Evolutionary conservation across 805 yeast species (phyloP).

Genomic region (Torulaspora maleeae): DNA sequence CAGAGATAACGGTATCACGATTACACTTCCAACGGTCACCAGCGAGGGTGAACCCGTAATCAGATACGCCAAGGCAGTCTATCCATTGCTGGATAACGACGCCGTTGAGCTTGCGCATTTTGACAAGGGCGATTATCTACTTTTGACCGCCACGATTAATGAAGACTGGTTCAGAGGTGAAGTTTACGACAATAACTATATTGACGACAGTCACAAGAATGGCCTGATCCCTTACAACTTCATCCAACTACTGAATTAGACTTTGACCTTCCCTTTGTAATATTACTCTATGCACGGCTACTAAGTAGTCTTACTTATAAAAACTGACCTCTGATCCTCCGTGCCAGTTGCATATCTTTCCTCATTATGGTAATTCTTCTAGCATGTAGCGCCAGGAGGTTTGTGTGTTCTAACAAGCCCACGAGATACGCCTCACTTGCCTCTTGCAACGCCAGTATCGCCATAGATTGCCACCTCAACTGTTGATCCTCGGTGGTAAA

Average conservation of each 20-base stretch:
- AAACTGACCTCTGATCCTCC: constrained; percentile 62
- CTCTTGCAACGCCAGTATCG: constrained; percentile 72
- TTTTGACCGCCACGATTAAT: constrained; percentile 30
- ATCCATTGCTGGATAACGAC: constrained; percentile 28
- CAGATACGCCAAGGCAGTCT: constrained; percentile 33
- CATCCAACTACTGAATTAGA: constrained; percentile 17
- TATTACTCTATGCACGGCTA: not conserved
- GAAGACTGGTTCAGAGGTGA: constrained; percentile 36
- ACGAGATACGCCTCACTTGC: constrained; percentile 76
- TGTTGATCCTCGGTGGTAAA: constrained; percentile 47
- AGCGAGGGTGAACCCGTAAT: constrained; percentile 27
- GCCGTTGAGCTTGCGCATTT: constrained; percentile 32
- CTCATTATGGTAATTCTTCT: constrained; percentile 83
- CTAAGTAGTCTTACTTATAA: constrained; percentile 4
- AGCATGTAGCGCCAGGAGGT: constrained; percentile 72
- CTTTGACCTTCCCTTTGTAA: not conserved
- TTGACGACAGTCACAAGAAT: constrained; percentile 16
- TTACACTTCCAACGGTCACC: constrained; percentile 30
- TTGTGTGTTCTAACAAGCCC: constrained; percentile 71
- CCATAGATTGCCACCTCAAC: constrained; percentile 74
- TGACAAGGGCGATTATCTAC: constrained; percentile 30
- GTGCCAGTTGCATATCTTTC: constrained; percentile 73
- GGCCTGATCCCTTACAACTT: constrained; percentile 31
- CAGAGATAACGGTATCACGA: constrained; percentile 31
- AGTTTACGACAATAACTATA: constrained; percentile 29